Percentiles rank a stretch among this genome's conserved stretches.
These are phyloP conservation scores for Nigrospora sphaerica DNA, from an alignment of 2,329 filamentous ascomycete species.

Conservation along the genomic window DNA sequence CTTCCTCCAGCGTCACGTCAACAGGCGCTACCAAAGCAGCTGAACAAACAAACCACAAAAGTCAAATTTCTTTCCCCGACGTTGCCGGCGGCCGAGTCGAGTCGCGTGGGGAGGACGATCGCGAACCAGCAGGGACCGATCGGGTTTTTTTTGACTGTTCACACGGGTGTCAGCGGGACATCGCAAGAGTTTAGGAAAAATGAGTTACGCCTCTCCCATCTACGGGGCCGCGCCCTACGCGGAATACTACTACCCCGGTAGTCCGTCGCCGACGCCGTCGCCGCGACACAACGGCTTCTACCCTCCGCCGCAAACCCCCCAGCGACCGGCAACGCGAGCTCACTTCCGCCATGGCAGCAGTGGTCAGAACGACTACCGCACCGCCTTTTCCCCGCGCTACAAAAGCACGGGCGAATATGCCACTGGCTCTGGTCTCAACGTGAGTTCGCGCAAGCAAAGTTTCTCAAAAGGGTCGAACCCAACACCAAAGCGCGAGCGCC, in stretches of 20 bases:
- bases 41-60: constrained; percentile 10
- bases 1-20: constrained; percentile 39
- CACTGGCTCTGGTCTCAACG: constrained; percentile 48
- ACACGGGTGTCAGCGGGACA: constrained; percentile 22
- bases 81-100: constrained; percentile 1
- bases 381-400: constrained; percentile 53
- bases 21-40: constrained; percentile 28
- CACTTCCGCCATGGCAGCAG: constrained; percentile 38
- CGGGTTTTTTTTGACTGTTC: constrained; percentile 3
- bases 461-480: constrained; percentile 30
- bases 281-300: constrained; percentile 42
- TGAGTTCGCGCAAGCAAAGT: constrained; percentile 43
- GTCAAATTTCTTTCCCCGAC: background rate
- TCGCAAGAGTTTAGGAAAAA: constrained; percentile 27
- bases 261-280: constrained; percentile 50
- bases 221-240: constrained; percentile 36
- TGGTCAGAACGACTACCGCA: constrained; percentile 31
- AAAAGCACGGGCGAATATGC: constrained; percentile 57
- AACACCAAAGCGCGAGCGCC: constrained; percentile 42
- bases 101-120: constrained; percentile 6
- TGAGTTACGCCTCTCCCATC: constrained; percentile 33
- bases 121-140: constrained; percentile 4
- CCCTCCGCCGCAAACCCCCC: constrained; percentile 32
- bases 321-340: constrained; percentile 47
- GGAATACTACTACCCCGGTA: constrained; percentile 40